Percentiles rank a stretch among this genome's conserved stretches.
These are phyloP conservation scores for Eucalyptus curtisii DNA, from an alignment of 345 rosid species.

Conservation along the genomic window DNA sequence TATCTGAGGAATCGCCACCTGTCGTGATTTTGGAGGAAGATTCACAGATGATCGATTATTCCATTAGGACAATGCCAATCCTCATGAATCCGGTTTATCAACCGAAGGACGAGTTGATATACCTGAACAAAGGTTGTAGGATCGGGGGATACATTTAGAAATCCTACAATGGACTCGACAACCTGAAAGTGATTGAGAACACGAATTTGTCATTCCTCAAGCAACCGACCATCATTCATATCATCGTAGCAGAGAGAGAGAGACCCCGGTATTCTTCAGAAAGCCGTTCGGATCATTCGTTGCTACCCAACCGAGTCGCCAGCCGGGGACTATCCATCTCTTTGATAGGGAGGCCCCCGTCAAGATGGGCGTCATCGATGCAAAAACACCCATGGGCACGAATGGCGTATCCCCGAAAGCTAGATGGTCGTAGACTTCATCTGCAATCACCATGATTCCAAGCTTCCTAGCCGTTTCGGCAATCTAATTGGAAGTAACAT, in stretches of 20 bases:
- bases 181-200: not conserved
- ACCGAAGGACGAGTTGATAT: not conserved
- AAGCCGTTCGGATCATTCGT: constrained; percentile 38
- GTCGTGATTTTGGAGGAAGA: not conserved
- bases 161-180: not conserved
- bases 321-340: constrained; percentile 73
- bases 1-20: constrained; percentile 62
- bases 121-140: constrained; percentile 26
- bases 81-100: not conserved
- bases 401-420: constrained; percentile 35
- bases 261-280: constrained; percentile 30
- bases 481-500: constrained; percentile 2
- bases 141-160: not conserved
- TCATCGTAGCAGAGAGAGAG: not conserved
- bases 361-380: constrained; percentile 38
- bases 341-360: constrained; percentile 64
- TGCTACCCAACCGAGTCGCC: constrained; percentile 66
- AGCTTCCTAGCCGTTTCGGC: constrained; percentile 52
- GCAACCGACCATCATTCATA: not conserved
- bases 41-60: not conserved
- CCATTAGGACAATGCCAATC: not conserved
- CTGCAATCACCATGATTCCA: constrained; percentile 54
- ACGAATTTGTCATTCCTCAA: not conserved
- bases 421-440: constrained; percentile 52
- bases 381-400: constrained; percentile 60